Evolutionary conservation across 164 flowering plant genomes (phyloP).

Genomic region (Euptelea pleiosperma): DNA sequence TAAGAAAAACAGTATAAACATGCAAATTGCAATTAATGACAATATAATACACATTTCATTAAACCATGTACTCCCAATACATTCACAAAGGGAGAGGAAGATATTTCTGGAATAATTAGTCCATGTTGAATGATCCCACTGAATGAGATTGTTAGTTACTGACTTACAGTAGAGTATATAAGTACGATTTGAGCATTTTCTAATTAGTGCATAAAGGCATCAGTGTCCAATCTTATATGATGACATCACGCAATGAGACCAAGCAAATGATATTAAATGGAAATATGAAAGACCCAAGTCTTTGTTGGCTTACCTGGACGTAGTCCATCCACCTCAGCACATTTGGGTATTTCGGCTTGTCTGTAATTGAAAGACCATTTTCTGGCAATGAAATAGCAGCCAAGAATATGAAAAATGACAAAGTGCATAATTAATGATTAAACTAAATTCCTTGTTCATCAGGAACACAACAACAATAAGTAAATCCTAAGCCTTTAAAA

Average conservation of each 20-base stretch:
- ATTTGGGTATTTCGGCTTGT: conserved; percentile 51
- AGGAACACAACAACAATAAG: too few relatives aligned
- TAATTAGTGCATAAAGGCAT: background rate
- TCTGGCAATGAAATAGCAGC: conserved; percentile 33
- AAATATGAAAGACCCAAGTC: background rate
- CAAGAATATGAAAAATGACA: conserved; percentile 4
- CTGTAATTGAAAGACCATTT: conserved; percentile 48
- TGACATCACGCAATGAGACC: too few relatives aligned
- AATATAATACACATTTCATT: too few relatives aligned
- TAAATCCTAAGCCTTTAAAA: background rate
- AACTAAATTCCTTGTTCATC: too few relatives aligned
- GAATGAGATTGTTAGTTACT: too few relatives aligned
- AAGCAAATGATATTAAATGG: background rate
- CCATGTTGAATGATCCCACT: too few relatives aligned
- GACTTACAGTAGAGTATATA: background rate
- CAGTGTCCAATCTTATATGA: background rate
- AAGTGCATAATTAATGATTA: background rate
- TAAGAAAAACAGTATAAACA: too few relatives aligned
- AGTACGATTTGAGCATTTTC: background rate
- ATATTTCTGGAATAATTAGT: too few relatives aligned
- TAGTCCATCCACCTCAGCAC: conserved; percentile 88
- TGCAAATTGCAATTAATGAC: too few relatives aligned
- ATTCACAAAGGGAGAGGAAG: background rate
- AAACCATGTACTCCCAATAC: background rate
- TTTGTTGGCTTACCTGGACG: conserved; percentile 62